phyloP scores from a whole-genome alignment of 805 yeast genomes.

The Pichia ethanolica region DNA sequence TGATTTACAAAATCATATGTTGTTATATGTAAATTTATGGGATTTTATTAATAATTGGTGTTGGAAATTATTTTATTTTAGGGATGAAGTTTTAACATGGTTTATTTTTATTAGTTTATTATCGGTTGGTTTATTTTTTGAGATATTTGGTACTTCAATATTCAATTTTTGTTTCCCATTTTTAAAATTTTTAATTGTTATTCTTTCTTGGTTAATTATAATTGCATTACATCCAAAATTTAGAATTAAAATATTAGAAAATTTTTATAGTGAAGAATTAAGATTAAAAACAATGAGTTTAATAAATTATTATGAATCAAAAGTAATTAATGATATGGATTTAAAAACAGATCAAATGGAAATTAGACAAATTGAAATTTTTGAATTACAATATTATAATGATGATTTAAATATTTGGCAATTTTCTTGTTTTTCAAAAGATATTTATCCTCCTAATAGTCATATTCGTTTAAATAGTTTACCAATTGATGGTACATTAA shows the following conservation, averaged over 20 bases:
- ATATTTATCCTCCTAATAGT: conserved; percentile 46
- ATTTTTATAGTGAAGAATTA: conserved; percentile 57
- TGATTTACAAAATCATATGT: conserved; percentile 77
- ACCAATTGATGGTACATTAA: conserved; percentile 22
- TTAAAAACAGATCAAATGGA: conserved; percentile 27
- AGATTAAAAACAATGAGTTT: conserved; percentile 41
- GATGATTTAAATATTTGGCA: conserved; percentile 52
- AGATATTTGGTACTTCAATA: conserved; percentile 25
- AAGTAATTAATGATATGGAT: conserved; percentile 32
- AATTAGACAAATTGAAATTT: conserved; percentile 51
- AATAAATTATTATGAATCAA: conserved; percentile 42
- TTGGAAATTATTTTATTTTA: conserved; percentile 53
- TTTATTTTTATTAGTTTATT: conserved; percentile 36
- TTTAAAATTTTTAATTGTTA: conserved; percentile 29
- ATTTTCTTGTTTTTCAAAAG: conserved; percentile 48
- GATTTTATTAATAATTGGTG: conserved; percentile 47
- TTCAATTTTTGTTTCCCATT: conserved; percentile 19
- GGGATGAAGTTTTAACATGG: conserved; percentile 52
- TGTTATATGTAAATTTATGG: conserved; percentile 53
- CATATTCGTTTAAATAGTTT: conserved; percentile 28
- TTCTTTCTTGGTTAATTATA: conserved; percentile 42
- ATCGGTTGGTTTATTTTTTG: conserved; percentile 9
- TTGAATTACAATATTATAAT: conserved; percentile 54
- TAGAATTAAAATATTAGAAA: conserved; percentile 39
- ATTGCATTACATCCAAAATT: conserved; percentile 47